Base-by-base conservation (phyloP, 75 land plant species). In the Sequoia sempervirens region DNA sequence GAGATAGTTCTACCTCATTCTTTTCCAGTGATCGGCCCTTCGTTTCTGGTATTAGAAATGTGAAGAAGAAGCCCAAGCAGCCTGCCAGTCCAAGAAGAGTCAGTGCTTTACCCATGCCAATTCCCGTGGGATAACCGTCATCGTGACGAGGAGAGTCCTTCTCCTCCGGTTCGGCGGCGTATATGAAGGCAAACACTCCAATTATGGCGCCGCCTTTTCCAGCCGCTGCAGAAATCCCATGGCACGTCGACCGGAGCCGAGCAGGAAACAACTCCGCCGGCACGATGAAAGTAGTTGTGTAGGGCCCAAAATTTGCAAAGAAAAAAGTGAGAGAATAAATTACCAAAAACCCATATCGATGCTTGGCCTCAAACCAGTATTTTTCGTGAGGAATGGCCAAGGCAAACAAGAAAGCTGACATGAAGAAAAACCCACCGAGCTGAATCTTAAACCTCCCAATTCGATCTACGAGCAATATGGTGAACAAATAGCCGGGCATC, bases 251-350 rank as follows among this genome's bases (percentile, higher is more conserved):
- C 1, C 89, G 70, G 30, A 86, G 20, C 3, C 85, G 26, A 12
- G 89, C 88, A 3, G 89, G 89, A 84, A 88, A 88, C 6, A 88
- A 52, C 88, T 88, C 89, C 11, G 89, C 89, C 2, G 89, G 89
- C 34, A 88, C 89, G 52, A 88, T 88, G 85, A 88, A 88, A 23
- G 89, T 88, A 2, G 89, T 88, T 38, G 73, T 80, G 46, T 86
- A 83, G 76, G 89, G 89, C 13, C 89, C 89, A 75, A 88, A 86
- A 38, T 86, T 86, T 18, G 88, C 9, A 13, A 81, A 81, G 83
- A 82, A 82, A 47, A 82, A 75, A 56, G 81, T 79, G 41, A 75
- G 69, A 68, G 54, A 75, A 37, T 28, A 75, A 37, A 75, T 8
- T 4, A 12, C 45, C 37, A 75, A 23, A 75, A 75, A 75, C 26